Conservation (phyloP, 495 filamentous ascomycete species). For the Aspergillus mulundensis region DNA sequence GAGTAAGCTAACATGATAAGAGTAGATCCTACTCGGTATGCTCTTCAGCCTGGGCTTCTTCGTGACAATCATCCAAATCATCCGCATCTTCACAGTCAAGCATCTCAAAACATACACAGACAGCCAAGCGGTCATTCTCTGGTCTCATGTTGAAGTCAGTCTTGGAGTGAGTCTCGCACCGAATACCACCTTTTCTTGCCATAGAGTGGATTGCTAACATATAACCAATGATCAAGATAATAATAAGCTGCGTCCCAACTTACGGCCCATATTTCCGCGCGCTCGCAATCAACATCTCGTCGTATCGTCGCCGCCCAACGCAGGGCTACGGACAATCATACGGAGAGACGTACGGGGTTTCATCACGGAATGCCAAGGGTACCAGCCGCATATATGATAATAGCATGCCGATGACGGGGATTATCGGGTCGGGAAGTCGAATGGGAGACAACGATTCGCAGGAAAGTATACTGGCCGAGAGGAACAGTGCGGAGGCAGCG, state of each 20-base stretch:
- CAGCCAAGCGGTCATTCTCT: conserved; percentile 29
- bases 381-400: background rate
- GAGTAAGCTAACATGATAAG: background rate
- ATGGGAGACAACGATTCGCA: background rate
- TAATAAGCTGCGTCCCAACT: conserved; percentile 46
- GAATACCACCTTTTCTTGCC: too few relatives aligned
- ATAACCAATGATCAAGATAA: too few relatives aligned
- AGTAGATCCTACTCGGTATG: conserved; percentile 37
- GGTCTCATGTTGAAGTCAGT: too few relatives aligned
- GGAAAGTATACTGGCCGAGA: background rate
- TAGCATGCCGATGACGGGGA: too few relatives aligned
- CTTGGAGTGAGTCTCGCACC: too few relatives aligned
- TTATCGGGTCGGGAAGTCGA: background rate
- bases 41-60: conserved; percentile 52
- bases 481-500: background rate
- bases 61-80: conserved; percentile 50
- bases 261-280: conserved; percentile 48
- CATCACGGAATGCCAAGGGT: background rate
- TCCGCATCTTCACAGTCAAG: conserved; percentile 49
- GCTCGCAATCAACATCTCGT: conserved; percentile 24
- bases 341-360: background rate
- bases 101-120: conserved; percentile 41
- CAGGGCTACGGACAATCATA: background rate
- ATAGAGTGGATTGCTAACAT: too few relatives aligned
- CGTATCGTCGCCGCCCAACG: background rate